phyloP scores from a whole-genome alignment of 75 land plant species.

The Larix kaempferi region DNA sequence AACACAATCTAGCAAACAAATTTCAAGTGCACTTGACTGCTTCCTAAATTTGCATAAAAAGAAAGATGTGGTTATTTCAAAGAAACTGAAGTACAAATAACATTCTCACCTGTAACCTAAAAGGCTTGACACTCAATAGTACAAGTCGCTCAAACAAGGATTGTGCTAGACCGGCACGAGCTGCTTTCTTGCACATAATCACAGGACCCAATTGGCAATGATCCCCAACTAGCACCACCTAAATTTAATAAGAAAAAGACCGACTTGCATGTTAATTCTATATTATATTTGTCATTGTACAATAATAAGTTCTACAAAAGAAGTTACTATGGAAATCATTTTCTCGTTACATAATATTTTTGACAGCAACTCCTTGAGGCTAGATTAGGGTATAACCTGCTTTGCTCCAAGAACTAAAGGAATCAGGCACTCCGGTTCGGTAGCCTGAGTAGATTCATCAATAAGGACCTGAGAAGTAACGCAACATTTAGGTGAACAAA shows the following conservation, averaged over 20 bases:
- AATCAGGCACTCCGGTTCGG: slow-evolving; percentile 98
- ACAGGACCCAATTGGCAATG: slow-evolving; percentile 99
- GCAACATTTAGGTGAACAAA: background rate
- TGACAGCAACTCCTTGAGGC: background rate
- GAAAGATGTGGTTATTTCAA: slow-evolving; percentile 7
- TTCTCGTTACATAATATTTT: background rate
- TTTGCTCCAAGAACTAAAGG: slow-evolving; percentile 97
- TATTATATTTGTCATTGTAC: no score
- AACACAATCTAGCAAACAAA: background rate
- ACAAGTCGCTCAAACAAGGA: slow-evolving; percentile 99
- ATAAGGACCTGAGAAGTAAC: slow-evolving; percentile 69
- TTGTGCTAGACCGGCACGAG: slow-evolving; percentile 98
- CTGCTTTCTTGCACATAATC: slow-evolving; percentile 99
- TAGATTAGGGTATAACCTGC: slow-evolving; percentile 46
- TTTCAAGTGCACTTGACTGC: background rate
- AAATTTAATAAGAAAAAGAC: background rate
- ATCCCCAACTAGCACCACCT: slow-evolving; percentile 98
- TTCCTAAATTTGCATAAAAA: background rate
- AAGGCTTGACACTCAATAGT: slow-evolving; percentile 91
- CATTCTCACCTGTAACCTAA: slow-evolving; percentile 82
- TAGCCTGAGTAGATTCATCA: slow-evolving; percentile 99
- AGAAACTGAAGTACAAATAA: background rate
- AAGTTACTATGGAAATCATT: no score
- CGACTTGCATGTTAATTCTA: background rate
- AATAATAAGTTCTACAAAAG: no score